Percentiles rank a stretch among this genome's conserved stretches.
These are phyloP conservation scores for Flaveria floridana DNA, from an alignment of 140 eudicot genomes.

Conservation along the genomic window DNA sequence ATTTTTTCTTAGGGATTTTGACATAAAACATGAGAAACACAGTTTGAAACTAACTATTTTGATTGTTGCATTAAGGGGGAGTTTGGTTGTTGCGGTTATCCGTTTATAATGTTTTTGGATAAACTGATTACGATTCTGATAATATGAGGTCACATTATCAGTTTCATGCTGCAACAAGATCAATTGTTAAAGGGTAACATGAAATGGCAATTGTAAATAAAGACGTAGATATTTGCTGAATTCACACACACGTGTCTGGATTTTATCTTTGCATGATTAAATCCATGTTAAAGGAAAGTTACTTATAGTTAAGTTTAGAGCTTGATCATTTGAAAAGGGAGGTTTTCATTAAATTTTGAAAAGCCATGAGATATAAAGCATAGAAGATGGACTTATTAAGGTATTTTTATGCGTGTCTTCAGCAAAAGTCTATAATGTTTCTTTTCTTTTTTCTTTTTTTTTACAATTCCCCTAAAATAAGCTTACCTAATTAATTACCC, in stretches of 20 bases:
- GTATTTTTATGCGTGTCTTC: no score
- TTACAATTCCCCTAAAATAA: no score
- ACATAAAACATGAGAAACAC: no score
- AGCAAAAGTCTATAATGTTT: no score
- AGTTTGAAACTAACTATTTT: not conserved
- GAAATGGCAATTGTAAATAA: not conserved
- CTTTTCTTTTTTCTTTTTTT: no score
- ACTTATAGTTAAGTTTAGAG: not conserved
- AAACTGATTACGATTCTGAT: not conserved
- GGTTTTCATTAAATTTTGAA: not conserved
- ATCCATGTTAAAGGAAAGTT: not conserved
- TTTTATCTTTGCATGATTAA: not conserved
- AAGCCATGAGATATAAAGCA: not conserved
- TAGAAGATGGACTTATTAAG: no score
- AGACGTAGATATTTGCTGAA: not conserved
- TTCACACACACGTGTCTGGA: not conserved
- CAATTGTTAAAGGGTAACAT: not conserved
- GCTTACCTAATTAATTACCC: no score
- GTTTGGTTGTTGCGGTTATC: not conserved
- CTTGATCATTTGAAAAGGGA: not conserved
- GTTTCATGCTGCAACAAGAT: constrained; percentile 5
- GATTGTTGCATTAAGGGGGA: not conserved
- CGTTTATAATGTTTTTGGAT: not conserved
- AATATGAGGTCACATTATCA: not conserved
- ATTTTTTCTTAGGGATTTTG: not conserved